These are phyloP conservation scores for Aspergillus novoparasiticus DNA, from an alignment of 2,329 filamentous ascomycete genomes.

Conservation along the genomic window DNA sequence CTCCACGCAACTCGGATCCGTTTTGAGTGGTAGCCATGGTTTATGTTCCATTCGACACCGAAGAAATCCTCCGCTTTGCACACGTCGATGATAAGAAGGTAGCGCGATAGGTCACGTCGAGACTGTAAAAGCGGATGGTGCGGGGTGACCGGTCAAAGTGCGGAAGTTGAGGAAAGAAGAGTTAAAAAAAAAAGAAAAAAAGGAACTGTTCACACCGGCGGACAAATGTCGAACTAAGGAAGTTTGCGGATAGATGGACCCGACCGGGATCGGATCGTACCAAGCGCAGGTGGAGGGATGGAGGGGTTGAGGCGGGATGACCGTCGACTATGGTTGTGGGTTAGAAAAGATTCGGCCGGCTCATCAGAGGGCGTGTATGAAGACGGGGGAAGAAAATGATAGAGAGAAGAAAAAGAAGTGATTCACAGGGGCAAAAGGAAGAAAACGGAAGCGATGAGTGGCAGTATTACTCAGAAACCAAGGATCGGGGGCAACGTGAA, in stretches of 20 bases:
- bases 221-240: conserved; percentile 39
- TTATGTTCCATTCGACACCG: conserved; percentile 40
- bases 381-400: neutral
- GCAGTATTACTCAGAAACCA: conserved; percentile 12
- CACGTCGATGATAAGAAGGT: conserved; percentile 4
- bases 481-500: neutral
- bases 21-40: conserved; percentile 48
- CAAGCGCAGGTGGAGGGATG: conserved; percentile 8
- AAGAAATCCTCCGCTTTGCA: conserved; percentile 17
- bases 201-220: conserved; percentile 23
- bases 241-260: conserved; percentile 37
- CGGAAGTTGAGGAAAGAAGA: conserved; percentile 13
- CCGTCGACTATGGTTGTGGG: conserved; percentile 14
- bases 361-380: neutral
- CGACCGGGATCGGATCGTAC: conserved; percentile 26
- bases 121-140: conserved; percentile 12
- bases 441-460: conserved; percentile 9
- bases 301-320: conserved; percentile 16
- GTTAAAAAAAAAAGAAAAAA: conserved; percentile 12
- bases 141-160: conserved; percentile 11
- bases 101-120: conserved; percentile 12
- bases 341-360: neutral
- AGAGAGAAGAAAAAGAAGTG: conserved; percentile 7
- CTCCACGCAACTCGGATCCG: conserved; percentile 53
- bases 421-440: conserved; percentile 13